Conservation (phyloP, 176 grass and related monocot species). For the Melocanna baccifera region DNA sequence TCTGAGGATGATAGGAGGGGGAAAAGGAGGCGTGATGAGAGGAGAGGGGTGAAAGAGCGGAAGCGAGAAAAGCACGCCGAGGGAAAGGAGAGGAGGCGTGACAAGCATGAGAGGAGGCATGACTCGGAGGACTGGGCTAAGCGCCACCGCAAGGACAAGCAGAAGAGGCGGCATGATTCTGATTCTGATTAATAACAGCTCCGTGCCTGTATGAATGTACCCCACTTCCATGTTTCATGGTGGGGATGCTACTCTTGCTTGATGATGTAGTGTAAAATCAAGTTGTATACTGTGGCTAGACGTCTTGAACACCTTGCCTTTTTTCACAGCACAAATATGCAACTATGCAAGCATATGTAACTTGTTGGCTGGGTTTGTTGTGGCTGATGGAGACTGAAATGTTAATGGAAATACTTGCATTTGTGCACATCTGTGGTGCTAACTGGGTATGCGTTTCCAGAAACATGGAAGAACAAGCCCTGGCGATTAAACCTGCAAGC, state of each 20-base stretch:
- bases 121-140: slow-evolving; percentile 44
- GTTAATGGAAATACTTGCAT: too few relatives aligned
- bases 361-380: background rate
- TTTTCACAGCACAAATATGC: background rate
- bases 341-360: background rate
- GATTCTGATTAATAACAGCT: slow-evolving; percentile 43
- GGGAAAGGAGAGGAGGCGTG: slow-evolving; percentile 46
- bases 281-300: background rate
- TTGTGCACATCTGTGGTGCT: too few relatives aligned
- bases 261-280: slow-evolving; percentile 8
- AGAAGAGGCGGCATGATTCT: slow-evolving; percentile 67
- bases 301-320: background rate
- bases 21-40: slow-evolving; percentile 49
- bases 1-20: slow-evolving; percentile 54
- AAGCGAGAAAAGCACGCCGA: slow-evolving; percentile 39
- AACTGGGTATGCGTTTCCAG: too few relatives aligned
- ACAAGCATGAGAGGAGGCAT: slow-evolving; percentile 59
- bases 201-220: background rate
- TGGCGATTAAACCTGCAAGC: too few relatives aligned
- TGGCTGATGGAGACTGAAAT: background rate
- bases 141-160: slow-evolving; percentile 62
- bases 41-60: slow-evolving; percentile 39
- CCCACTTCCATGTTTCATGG: background rate
- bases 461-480: too few relatives aligned
- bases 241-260: background rate